These are phyloP conservation scores for Thelonectria blattea DNA, from an alignment of 2,329 filamentous ascomycete genomes.

Conservation along the genomic window DNA sequence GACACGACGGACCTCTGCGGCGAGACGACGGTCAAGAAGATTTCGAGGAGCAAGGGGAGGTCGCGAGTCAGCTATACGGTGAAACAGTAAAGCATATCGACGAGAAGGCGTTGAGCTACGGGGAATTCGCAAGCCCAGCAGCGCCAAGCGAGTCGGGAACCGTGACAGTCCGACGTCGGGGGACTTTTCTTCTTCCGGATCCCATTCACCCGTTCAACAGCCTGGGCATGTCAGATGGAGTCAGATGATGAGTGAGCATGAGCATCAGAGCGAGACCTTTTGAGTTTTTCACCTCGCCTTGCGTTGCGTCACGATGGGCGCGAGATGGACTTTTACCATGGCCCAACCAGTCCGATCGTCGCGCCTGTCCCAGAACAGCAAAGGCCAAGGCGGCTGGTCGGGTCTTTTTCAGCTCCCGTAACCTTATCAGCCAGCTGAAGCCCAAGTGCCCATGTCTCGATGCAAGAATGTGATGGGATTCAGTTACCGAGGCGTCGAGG, in stretches of 20 bases:
- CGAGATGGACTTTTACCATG: background rate
- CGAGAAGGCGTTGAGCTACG: background rate
- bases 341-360: too few relatives aligned
- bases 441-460: background rate
- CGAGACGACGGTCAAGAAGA: constrained; percentile 69
- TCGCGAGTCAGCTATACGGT: constrained; percentile 35
- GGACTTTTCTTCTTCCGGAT: background rate
- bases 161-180: too few relatives aligned
- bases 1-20: constrained; percentile 63
- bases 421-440: background rate
- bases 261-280: background rate
- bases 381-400: background rate
- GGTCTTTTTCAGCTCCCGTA: background rate
- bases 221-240: too few relatives aligned
- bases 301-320: too few relatives aligned
- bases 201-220: background rate
- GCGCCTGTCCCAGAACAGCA: too few relatives aligned
- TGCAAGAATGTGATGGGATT: background rate
- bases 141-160: background rate
- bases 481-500: background rate
- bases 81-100: background rate
- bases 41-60: constrained; percentile 45
- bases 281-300: background rate
- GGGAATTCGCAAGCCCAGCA: background rate
- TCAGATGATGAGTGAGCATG: background rate